Evolutionary conservation across 1,284 basidiomycete species (phyloP).

Genomic region (Stygiomarasmius scandens): DNA sequence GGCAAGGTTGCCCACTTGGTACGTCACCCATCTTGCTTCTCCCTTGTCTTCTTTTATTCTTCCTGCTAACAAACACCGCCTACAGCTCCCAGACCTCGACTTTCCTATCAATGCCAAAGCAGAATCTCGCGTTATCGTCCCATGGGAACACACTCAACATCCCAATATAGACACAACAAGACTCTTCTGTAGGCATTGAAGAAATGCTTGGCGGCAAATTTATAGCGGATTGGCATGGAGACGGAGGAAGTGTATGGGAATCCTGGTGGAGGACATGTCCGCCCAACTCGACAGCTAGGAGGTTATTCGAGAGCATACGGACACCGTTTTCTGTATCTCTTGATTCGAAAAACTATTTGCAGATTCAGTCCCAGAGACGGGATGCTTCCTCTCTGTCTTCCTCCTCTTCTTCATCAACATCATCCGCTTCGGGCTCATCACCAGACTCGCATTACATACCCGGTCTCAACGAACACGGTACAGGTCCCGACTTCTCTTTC

Average conservation of each 20-base stretch:
- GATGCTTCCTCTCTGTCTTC: constrained; percentile 19
- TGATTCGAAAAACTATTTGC: constrained; percentile 27
- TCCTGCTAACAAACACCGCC: constrained; percentile 2
- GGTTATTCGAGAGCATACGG: constrained; percentile 76
- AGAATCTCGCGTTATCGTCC: constrained; percentile 88
- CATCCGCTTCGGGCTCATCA: too few species aligned
- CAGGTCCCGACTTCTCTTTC: constrained; percentile 65
- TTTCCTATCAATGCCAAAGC: constrained; percentile 90
- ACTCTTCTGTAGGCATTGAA: constrained; percentile 58
- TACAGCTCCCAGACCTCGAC: constrained; percentile 85
- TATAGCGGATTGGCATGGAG: constrained; percentile 79
- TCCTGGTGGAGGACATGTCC: constrained; percentile 88
- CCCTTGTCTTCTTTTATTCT: too few species aligned
- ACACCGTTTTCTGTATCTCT: constrained; percentile 26
- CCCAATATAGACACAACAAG: constrained; percentile 68
- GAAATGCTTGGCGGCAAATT: too few species aligned
- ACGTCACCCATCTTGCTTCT: constrained; percentile 7
- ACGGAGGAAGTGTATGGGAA: constrained; percentile 85
- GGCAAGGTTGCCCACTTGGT: constrained; percentile 72
- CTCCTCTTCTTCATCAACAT: constrained; percentile 20
- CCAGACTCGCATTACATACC: too few species aligned
- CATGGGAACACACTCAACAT: constrained; percentile 78
- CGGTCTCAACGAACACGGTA: too few species aligned
- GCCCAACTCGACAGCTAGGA: constrained; percentile 78
- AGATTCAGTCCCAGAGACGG: not conserved